These are phyloP conservation scores for Russula sp. DNA, from an alignment of 768 basidiomycete genomes.

Conservation along the genomic window DNA sequence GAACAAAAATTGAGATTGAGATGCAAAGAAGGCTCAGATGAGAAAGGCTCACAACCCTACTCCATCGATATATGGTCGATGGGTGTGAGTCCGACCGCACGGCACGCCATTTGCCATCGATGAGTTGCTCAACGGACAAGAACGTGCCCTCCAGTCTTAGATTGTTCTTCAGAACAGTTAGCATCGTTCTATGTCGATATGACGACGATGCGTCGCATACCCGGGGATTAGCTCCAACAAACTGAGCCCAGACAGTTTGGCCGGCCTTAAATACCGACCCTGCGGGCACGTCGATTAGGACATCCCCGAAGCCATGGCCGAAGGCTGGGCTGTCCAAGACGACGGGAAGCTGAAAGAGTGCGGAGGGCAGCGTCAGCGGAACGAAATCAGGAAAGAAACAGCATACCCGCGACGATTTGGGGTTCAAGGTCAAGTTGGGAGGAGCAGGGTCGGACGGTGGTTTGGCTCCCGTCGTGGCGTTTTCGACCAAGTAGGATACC, in stretches of 20 bases:
- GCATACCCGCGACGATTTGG: constrained; percentile 60
- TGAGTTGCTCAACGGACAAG: constrained; percentile 54
- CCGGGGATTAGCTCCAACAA: constrained; percentile 75
- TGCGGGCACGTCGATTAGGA: constrained; percentile 48
- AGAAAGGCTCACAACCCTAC: constrained; percentile 41
- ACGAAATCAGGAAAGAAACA: neutral
- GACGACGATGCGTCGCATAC: constrained; percentile 33
- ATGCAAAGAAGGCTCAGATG: neutral
- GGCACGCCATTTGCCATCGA: constrained; percentile 44
- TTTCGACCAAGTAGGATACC: constrained; percentile 54
- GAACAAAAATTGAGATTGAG: neutral
- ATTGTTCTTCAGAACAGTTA: constrained; percentile 51
- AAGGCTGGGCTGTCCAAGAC: constrained; percentile 53
- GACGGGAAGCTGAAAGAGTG: constrained; percentile 45
- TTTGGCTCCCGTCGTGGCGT: constrained; percentile 33
- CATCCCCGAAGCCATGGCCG: constrained; percentile 55
- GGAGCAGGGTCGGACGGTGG: constrained; percentile 63
- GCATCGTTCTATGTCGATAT: neutral
- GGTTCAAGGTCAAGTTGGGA: constrained; percentile 54
- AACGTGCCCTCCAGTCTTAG: constrained; percentile 68
- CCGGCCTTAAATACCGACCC: constrained; percentile 46
- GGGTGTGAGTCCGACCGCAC: constrained; percentile 75
- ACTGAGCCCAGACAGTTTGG: constrained; percentile 53
- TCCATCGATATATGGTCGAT: constrained; percentile 65
- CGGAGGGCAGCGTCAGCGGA: neutral